These are phyloP conservation scores for Diplodia mutila DNA, from an alignment of 2,329 filamentous ascomycete species.

Conservation along the genomic window DNA sequence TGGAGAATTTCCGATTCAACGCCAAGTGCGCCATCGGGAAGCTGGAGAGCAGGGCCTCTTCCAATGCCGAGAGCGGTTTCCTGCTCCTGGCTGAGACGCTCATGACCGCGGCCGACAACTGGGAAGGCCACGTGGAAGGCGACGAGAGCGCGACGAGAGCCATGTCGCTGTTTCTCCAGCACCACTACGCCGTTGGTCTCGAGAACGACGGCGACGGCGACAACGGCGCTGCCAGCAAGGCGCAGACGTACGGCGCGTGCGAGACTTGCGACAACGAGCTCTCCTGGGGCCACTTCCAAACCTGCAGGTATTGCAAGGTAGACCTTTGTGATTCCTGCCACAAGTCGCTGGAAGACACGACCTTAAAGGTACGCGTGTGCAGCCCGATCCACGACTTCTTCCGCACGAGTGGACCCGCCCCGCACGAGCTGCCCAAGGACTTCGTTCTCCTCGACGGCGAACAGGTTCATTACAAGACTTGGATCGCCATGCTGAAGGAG, in stretches of 20 bases:
- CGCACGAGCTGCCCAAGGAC: constrained; percentile 11
- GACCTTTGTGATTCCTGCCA: constrained; percentile 21
- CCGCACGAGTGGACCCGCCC: constrained; percentile 11
- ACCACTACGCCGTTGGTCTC: background rate
- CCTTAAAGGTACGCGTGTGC: constrained; percentile 5
- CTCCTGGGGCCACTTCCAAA: constrained; percentile 18
- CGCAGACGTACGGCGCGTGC: constrained; percentile 18
- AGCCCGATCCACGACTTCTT: constrained; percentile 20
- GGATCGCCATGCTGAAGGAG: constrained; percentile 19
- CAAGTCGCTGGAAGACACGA: constrained; percentile 13
- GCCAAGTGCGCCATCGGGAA: constrained; percentile 17
- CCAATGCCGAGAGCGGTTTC: constrained; percentile 20
- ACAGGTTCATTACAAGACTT: constrained; percentile 12
- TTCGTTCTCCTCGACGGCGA: constrained; percentile 19
- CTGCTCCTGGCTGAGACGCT: constrained; percentile 20
- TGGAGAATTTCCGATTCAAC: constrained; percentile 20
- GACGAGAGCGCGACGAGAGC: constrained; percentile 19
- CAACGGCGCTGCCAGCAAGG: background rate
- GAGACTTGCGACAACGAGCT: constrained; percentile 17
- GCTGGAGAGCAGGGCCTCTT: constrained; percentile 10
- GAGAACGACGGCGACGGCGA: background rate
- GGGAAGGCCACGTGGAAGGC: constrained; percentile 8
- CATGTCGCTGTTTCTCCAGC: constrained; percentile 15
- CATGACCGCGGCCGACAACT: constrained; percentile 20
- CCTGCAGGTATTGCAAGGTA: constrained; percentile 20